Conservation (phyloP, 768 basidiomycete genomes). For the Dioszegia hungarica region DNA sequence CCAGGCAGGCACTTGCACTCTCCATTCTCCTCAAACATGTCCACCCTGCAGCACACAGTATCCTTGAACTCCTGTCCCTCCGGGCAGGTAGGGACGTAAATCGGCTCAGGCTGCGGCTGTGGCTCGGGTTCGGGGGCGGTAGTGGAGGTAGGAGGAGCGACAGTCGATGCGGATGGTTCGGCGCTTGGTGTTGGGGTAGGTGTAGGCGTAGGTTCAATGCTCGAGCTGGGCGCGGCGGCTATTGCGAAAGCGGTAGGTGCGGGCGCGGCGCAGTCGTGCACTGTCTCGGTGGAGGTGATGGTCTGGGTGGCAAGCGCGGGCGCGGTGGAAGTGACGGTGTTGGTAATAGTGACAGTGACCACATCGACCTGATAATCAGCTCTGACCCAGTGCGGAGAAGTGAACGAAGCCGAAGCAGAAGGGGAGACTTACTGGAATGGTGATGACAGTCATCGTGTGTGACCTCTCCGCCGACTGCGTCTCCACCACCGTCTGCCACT, state of each 20-base stretch:
- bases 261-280: slow-evolving; percentile 1
- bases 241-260: neutral
- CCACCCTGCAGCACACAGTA: slow-evolving; percentile 7
- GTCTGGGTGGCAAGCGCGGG: neutral
- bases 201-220: too few relatives aligned
- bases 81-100: neutral
- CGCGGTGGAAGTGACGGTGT: neutral
- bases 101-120: neutral
- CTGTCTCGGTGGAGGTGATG: neutral
- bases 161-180: neutral
- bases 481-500: too few relatives aligned
- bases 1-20: slow-evolving; percentile 13
- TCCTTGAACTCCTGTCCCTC: slow-evolving; percentile 4
- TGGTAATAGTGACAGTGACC: slow-evolving; percentile 8
- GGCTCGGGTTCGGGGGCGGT: neutral
- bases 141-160: neutral
- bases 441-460: slow-evolving; percentile 4
- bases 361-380: slow-evolving; percentile 3
- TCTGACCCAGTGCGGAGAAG: neutral
- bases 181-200: neutral
- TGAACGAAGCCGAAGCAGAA: neutral
- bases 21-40: slow-evolving; percentile 11
- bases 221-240: neutral
- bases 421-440: slow-evolving; percentile 9
- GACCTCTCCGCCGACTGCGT: too few relatives aligned